A percentile compares a stretch with the other conserved stretches of the same genome.
Evolutionary conservation across 2,329 filamentous ascomycete species (phyloP).

Genomic region (Fusarium siculi): DNA sequence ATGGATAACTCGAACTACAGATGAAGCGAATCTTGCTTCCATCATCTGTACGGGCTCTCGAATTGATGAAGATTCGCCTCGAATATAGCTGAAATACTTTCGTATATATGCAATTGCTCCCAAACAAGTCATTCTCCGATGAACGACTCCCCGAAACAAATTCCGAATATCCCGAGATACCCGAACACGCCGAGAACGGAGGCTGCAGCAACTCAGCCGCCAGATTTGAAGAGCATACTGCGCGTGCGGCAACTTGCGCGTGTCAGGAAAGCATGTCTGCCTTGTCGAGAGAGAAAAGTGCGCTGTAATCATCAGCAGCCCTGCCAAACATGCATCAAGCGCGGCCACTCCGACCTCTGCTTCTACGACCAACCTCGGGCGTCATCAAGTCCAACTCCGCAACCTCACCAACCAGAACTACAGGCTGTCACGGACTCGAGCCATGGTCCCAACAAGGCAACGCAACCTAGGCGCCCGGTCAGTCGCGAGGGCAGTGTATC

Average conservation of each 20-base stretch:
- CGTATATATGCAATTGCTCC: accelerated
- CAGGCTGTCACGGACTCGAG: accelerated
- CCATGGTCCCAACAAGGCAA: accelerated
- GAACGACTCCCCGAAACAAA: neutral
- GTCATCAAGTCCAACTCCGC: neutral
- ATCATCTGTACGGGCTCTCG: accelerated
- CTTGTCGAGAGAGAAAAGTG: constrained; percentile 25
- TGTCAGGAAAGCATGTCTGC: constrained; percentile 56
- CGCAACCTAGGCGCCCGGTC: accelerated
- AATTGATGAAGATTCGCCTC: accelerated
- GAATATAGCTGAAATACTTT: neutral
- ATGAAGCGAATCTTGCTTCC: neutral
- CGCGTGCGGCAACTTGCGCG: constrained; percentile 10
- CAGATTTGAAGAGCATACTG: constrained; percentile 3
- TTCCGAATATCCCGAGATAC: neutral
- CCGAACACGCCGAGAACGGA: neutral
- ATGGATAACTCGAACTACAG: neutral
- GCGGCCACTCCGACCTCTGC: constrained; percentile 22
- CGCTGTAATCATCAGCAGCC: constrained; percentile 24
- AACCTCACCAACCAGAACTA: neutral
- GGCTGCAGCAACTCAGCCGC: neutral
- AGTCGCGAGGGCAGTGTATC: neutral
- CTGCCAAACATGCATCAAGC: constrained; percentile 24
- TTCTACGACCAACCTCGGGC: neutral
- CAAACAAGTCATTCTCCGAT: neutral